Conservation (phyloP, 345 rosid species). For the Aethionema arabicum region DNA sequence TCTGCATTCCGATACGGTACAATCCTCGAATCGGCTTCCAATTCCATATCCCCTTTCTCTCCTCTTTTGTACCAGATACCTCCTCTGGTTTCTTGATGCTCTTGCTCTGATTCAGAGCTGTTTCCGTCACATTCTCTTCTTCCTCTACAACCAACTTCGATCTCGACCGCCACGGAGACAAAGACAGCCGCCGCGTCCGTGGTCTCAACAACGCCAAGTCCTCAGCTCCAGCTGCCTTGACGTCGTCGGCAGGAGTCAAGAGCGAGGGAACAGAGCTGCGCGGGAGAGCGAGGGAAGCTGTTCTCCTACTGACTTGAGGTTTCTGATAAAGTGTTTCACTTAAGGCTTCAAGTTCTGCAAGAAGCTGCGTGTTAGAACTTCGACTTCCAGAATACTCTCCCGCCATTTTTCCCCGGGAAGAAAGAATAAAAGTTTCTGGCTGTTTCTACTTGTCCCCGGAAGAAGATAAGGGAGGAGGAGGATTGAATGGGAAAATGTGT, state of each 20-base stretch:
- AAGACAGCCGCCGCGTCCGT: slow-evolving; percentile 68
- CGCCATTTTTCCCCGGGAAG: slow-evolving; percentile 37
- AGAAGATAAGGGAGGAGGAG: slow-evolving; percentile 25
- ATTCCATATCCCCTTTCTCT: slow-evolving; percentile 79
- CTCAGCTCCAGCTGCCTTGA: slow-evolving; percentile 26
- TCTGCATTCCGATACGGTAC: slow-evolving; percentile 80
- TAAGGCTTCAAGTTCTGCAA: slow-evolving; percentile 81
- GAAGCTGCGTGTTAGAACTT: slow-evolving; percentile 65
- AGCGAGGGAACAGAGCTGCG: slow-evolving; percentile 55
- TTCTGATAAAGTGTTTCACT: slow-evolving; percentile 82
- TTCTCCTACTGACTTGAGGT: slow-evolving; percentile 58
- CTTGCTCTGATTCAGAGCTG: slow-evolving; percentile 24
- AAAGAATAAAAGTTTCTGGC: background rate
- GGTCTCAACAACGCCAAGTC: slow-evolving; percentile 36
- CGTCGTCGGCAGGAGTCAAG: slow-evolving; percentile 43
- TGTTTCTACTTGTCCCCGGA: background rate
- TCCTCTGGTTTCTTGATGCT: slow-evolving; percentile 40
- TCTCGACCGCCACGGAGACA: slow-evolving; percentile 89
- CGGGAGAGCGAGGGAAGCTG: slow-evolving; percentile 83
- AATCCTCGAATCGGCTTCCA: slow-evolving; percentile 95
- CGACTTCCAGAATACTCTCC: slow-evolving; percentile 50
- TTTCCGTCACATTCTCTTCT: slow-evolving; percentile 25
- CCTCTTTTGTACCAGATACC: slow-evolving; percentile 33
- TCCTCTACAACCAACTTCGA: slow-evolving; percentile 62
- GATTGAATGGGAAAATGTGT: slow-evolving; percentile 19